Percentiles rank a stretch among this genome's conserved stretches.
phyloP scores from a whole-genome alignment of 2,329 filamentous ascomycete genomes.

The Rhynchosporium secalis region DNA sequence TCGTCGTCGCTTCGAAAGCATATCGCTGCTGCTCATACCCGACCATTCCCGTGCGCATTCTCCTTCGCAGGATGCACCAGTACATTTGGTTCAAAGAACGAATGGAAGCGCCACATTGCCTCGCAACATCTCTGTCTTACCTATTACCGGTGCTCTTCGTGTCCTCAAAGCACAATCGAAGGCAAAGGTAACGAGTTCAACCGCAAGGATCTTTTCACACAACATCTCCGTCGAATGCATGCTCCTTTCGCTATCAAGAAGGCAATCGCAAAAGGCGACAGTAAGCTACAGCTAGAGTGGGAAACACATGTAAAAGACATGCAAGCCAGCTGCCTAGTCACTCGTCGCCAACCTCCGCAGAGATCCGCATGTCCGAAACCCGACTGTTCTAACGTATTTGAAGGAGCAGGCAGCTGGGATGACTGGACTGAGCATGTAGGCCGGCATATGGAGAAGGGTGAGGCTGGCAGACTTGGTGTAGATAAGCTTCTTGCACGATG shows the following conservation, averaged over 20 bases:
- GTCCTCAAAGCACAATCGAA: slow-evolving; percentile 53
- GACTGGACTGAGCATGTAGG: slow-evolving; percentile 92
- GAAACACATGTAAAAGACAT: slow-evolving; percentile 67
- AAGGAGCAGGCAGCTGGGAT: slow-evolving; percentile 77
- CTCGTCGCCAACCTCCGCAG: slow-evolving; percentile 67
- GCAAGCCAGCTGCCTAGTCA: slow-evolving; percentile 71
- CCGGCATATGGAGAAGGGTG: slow-evolving; percentile 78
- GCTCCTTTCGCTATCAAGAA: slow-evolving; percentile 66
- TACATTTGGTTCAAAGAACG: slow-evolving; percentile 89
- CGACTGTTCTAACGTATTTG: slow-evolving; percentile 71
- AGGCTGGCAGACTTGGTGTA: slow-evolving; percentile 57
- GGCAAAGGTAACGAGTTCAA: slow-evolving; percentile 76
- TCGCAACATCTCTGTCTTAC: slow-evolving; percentile 80
- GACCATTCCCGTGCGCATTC: slow-evolving; percentile 83
- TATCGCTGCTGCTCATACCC: slow-evolving; percentile 66
- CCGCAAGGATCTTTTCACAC: slow-evolving; percentile 92
- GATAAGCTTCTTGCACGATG: slow-evolving; percentile 59
- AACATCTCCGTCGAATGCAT: slow-evolving; percentile 94
- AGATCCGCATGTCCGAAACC: slow-evolving; percentile 68
- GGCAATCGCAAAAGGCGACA: slow-evolving; percentile 56
- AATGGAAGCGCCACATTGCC: slow-evolving; percentile 94
- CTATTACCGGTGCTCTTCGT: slow-evolving; percentile 64
- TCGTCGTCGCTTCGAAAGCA: slow-evolving; percentile 66
- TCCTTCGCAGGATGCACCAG: slow-evolving; percentile 79
- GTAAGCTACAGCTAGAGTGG: slow-evolving; percentile 62